These are phyloP conservation scores for Periconia digitata DNA, from an alignment of 2,329 filamentous ascomycete genomes.

Conservation along the genomic window DNA sequence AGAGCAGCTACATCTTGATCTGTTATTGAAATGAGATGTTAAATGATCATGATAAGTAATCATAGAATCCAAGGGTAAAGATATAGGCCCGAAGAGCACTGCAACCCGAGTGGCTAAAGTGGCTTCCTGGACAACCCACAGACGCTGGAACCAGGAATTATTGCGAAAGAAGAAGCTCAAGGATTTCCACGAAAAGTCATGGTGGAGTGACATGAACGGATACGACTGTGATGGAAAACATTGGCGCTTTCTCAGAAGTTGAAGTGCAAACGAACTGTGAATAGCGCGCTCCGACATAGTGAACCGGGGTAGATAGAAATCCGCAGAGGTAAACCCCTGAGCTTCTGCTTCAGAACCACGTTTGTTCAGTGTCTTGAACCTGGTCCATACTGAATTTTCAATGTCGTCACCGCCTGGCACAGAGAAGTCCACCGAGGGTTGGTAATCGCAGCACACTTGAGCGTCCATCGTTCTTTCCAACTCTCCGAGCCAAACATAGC, in stretches of 20 bases:
- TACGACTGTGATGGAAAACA: background rate
- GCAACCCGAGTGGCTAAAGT: background rate
- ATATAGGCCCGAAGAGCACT: background rate
- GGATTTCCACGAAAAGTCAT: background rate
- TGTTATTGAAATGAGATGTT: no score
- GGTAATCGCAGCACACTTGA: background rate
- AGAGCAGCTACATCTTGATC: background rate
- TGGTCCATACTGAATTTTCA: no score
- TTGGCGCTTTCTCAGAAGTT: background rate
- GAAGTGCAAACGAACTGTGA: background rate
- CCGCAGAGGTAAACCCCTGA: no score
- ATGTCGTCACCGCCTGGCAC: background rate
- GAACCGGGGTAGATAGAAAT: no score
- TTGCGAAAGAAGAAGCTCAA: background rate
- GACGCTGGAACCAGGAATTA: background rate
- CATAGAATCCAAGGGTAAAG: background rate
- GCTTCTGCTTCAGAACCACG: no score
- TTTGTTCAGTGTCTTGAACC: no score
- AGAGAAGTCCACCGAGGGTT: background rate
- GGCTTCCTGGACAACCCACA: conserved; percentile 2
- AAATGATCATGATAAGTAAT: background rate
- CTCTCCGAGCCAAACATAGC: conserved; percentile 1
- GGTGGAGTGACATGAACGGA: background rate
- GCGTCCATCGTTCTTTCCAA: background rate
- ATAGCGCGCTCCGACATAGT: background rate